Percentiles rank a stretch among this genome's conserved stretches.
Conservation (phyloP, 2,329 filamentous ascomycete species). For the Colletotrichum godetiae region DNA sequence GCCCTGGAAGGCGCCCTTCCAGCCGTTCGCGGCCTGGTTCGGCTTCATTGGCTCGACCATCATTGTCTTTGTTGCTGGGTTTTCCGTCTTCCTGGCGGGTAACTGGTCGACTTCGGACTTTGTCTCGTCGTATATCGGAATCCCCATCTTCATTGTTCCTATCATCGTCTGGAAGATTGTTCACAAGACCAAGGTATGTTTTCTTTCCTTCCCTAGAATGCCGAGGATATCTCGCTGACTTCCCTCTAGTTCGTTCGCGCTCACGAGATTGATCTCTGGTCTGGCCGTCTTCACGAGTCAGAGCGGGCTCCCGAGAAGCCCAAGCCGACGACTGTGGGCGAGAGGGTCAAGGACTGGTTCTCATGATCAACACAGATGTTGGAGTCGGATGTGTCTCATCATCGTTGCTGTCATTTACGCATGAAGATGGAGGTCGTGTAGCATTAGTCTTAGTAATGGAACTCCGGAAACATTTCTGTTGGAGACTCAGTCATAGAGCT, state of each 20-base stretch:
- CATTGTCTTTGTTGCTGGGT: constrained; percentile 67
- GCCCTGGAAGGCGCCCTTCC: constrained; percentile 57
- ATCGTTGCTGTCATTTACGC: too few relatives aligned
- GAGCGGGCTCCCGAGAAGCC: constrained; percentile 24
- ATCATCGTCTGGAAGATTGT: constrained; percentile 53
- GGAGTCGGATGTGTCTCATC: background rate
- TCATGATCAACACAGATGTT: background rate
- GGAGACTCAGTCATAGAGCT: background rate
- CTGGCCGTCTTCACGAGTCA: constrained; percentile 38
- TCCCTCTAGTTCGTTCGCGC: constrained; percentile 38
- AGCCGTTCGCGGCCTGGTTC: constrained; percentile 55
- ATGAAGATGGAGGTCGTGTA: background rate
- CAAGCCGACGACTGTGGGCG: constrained; percentile 24
- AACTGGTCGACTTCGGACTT: constrained; percentile 68
- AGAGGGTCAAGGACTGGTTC: constrained; percentile 31
- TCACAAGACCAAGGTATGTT: constrained; percentile 29
- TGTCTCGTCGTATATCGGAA: constrained; percentile 73
- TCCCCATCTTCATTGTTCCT: constrained; percentile 67
- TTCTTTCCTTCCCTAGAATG: background rate
- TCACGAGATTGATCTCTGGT: constrained; percentile 41
- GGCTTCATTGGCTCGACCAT: constrained; percentile 55
- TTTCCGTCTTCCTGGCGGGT: constrained; percentile 71
- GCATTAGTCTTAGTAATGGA: background rate
- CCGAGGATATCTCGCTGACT: background rate
- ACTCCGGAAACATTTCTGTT: background rate